phyloP scores from a whole-genome alignment of 164 flowering plant genomes.

The Vitis rupestris region DNA sequence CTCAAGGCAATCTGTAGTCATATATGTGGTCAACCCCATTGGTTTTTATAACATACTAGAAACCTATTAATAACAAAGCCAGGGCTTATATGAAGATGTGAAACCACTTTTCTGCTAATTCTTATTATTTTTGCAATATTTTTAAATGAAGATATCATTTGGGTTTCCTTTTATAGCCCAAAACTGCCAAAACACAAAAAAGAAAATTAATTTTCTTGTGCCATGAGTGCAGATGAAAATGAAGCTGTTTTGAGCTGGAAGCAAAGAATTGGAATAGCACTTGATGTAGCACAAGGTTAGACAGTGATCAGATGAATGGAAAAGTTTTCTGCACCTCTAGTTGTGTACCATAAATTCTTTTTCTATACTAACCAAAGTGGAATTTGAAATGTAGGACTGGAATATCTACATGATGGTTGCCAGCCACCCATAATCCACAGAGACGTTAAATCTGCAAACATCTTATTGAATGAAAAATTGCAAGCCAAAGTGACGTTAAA shows the following conservation, averaged over 20 bases:
- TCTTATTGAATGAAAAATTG: slow-evolving; percentile 11
- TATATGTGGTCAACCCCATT: no score
- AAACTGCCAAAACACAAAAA: no score
- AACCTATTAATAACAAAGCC: no score
- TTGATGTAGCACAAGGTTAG: slow-evolving; percentile 37
- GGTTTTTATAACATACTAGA: no score
- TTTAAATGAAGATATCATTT: no score
- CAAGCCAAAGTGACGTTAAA: slow-evolving; percentile 23
- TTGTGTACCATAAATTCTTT: background rate
- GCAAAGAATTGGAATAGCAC: slow-evolving; percentile 27
- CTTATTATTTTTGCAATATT: no score
- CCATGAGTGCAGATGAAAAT: slow-evolving; percentile 11
- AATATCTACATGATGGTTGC: slow-evolving; percentile 28
- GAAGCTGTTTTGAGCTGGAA: slow-evolving; percentile 22
- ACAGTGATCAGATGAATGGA: background rate
- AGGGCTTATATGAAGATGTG: no score
- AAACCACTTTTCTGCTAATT: no score
- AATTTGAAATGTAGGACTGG: slow-evolving; percentile 16
- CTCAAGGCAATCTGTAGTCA: no score
- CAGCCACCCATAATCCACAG: slow-evolving; percentile 29
- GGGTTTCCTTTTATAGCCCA: no score
- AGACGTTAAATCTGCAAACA: slow-evolving; percentile 26
- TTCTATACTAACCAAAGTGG: background rate
- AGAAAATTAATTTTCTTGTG: no score
- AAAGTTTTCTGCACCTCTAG: background rate